Evolutionary conservation across 2,329 filamentous ascomycete species (phyloP).

Genomic region (Fusarium sp.): DNA sequence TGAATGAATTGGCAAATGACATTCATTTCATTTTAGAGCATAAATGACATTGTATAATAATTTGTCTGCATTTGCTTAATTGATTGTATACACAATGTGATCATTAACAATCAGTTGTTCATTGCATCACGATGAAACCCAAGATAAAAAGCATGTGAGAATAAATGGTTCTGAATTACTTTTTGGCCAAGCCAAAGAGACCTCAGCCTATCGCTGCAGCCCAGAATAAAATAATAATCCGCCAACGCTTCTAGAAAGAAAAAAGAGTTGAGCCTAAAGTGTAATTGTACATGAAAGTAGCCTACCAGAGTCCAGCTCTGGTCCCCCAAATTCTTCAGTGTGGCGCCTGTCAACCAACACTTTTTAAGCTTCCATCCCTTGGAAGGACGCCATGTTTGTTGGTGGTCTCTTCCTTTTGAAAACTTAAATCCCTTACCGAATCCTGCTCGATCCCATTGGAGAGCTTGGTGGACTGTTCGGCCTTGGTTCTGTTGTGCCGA

Average conservation of each 20-base stretch:
- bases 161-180: constrained; percentile 8
- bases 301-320: constrained; percentile 6
- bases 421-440: constrained; percentile 1
- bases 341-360: constrained; percentile 24
- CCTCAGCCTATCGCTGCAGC: background rate
- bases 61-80: background rate
- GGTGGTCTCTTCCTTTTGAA: background rate
- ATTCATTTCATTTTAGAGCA: background rate
- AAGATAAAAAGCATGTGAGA: background rate
- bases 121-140: background rate
- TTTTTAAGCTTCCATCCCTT: constrained; percentile 10
- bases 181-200: constrained; percentile 17
- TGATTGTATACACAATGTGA: background rate
- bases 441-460: constrained; percentile 30
- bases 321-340: background rate
- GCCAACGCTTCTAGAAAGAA: background rate
- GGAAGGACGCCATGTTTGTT: background rate
- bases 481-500: background rate
- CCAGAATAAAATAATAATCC: background rate
- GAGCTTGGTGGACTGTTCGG: constrained; percentile 26
- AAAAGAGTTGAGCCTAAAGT: background rate
- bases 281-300: constrained; percentile 14
- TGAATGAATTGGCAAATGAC: constrained; percentile 6
- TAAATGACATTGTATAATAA: background rate
- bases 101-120: background rate